These are phyloP conservation scores for Microbotryomycetes sp. DNA, from an alignment of 1,284 basidiomycete genomes.

Conservation along the genomic window DNA sequence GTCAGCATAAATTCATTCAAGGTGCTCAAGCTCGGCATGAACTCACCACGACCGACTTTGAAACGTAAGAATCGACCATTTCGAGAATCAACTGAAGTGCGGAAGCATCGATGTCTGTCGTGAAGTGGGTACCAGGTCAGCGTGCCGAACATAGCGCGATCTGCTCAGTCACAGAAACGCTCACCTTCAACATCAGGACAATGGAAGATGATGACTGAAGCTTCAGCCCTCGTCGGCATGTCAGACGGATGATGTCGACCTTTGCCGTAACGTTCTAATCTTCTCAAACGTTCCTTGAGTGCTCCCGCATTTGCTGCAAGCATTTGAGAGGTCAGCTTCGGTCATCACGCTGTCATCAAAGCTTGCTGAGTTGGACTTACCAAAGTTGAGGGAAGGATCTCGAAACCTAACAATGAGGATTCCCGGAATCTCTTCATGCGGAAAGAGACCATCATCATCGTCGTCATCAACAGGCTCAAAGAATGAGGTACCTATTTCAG, in stretches of 20 bases:
- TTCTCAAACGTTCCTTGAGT: slow-evolving; percentile 70
- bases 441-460: slow-evolving; percentile 52
- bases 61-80: slow-evolving; percentile 60
- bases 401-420: slow-evolving; percentile 72
- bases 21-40: too few species aligned
- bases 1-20: too few species aligned
- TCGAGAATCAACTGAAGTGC: slow-evolving; percentile 81
- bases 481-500: slow-evolving; percentile 21
- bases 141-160: slow-evolving; percentile 75
- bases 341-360: slow-evolving; percentile 1
- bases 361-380: slow-evolving; percentile 49
- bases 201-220: slow-evolving; percentile 76
- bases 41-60: slow-evolving; percentile 23
- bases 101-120: slow-evolving; percentile 26
- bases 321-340: too few species aligned
- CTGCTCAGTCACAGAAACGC: slow-evolving; percentile 1
- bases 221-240: slow-evolving; percentile 64
- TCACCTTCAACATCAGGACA: slow-evolving; percentile 55
- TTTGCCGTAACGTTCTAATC: slow-evolving; percentile 53
- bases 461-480: slow-evolving; percentile 50
- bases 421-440: slow-evolving; percentile 63
- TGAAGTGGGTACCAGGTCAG: not conserved
- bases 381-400: slow-evolving; percentile 69
- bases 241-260: slow-evolving; percentile 73
- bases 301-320: slow-evolving; percentile 77